Evolutionary conservation across 2,329 filamentous ascomycete genomes (phyloP).

Genomic region (Rutstroemia sydowiana): DNA sequence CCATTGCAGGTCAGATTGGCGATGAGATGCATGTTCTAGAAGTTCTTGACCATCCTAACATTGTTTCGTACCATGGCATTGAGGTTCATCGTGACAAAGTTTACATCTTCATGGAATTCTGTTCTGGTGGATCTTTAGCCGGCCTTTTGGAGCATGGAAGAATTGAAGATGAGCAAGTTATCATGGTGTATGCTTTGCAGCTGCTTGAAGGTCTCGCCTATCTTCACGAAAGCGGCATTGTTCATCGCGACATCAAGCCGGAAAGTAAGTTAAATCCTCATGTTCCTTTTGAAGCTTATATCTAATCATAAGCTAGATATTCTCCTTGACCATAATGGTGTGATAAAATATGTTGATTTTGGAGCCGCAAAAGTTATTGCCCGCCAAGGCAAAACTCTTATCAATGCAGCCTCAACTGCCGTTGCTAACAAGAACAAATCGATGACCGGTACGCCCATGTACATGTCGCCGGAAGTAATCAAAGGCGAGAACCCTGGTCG

Average conservation of each 20-base stretch:
- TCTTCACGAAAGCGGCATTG: conserved; percentile 83
- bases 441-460: conserved; percentile 98
- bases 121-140: conserved; percentile 87
- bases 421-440: conserved; percentile 65
- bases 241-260: conserved; percentile 96
- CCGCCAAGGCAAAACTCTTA: conserved; percentile 80
- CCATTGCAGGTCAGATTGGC: conserved; percentile 85
- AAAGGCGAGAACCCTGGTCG: conserved; percentile 76
- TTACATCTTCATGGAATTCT: conserved; percentile 99
- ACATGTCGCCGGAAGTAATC: conserved; percentile 99
- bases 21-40: conserved; percentile 97
- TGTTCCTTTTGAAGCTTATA: conserved; percentile 8
- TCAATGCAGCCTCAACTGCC: conserved; percentile 47
- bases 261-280: conserved; percentile 62
- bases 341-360: conserved; percentile 99
- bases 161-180: conserved; percentile 95
- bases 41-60: conserved; percentile 92
- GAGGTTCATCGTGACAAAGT: conserved; percentile 97
- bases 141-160: conserved; percentile 87
- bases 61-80: conserved; percentile 96
- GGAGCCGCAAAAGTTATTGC: conserved; percentile 96
- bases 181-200: conserved; percentile 93
- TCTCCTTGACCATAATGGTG: conserved; percentile 90
- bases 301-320: conserved; percentile 55
- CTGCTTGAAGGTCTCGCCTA: conserved; percentile 91